Conservation (phyloP, 805 yeast genomes). For the Kazachstania africana region DNA sequence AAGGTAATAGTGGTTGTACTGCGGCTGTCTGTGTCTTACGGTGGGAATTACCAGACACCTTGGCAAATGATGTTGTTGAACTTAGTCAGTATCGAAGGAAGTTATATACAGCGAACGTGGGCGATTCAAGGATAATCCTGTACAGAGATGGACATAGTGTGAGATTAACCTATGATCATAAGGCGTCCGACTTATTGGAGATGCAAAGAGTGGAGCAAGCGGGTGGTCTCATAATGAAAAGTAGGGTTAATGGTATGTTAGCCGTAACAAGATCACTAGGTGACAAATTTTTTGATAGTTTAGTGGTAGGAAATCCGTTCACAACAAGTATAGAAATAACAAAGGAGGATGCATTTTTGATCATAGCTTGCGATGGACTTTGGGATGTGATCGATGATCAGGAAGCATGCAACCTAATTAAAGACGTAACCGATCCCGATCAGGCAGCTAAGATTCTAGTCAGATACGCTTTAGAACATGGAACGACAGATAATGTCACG, state of each 20-base stretch:
- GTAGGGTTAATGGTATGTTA: constrained; percentile 88
- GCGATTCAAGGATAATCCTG: constrained; percentile 79
- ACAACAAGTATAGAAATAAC: constrained; percentile 77
- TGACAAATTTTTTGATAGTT: constrained; percentile 80
- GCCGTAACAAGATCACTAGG: constrained; percentile 93
- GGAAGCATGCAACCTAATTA: constrained; percentile 65
- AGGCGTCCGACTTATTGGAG: constrained; percentile 75
- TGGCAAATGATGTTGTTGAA: constrained; percentile 15
- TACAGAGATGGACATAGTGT: constrained; percentile 64
- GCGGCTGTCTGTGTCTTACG: constrained; percentile 88
- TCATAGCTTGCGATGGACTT: constrained; percentile 90
- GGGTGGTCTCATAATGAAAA: constrained; percentile 84
- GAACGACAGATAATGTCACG: constrained; percentile 85
- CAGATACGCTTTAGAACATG: constrained; percentile 59
- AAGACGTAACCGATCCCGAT: constrained; percentile 43
- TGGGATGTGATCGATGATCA: constrained; percentile 92
- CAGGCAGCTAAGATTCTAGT: constrained; percentile 59
- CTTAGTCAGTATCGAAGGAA: constrained; percentile 46
- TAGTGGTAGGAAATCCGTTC: constrained; percentile 83
- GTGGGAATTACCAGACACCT: constrained; percentile 53
- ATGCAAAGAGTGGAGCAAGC: constrained; percentile 57
- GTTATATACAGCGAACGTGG: constrained; percentile 90
- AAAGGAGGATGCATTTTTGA: constrained; percentile 58
- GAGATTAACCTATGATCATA: constrained; percentile 84
- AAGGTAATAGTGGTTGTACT: constrained; percentile 81